These are phyloP conservation scores for Spirogloea muscicola DNA, from an alignment of 139 green algal species.

Conservation along the genomic window DNA sequence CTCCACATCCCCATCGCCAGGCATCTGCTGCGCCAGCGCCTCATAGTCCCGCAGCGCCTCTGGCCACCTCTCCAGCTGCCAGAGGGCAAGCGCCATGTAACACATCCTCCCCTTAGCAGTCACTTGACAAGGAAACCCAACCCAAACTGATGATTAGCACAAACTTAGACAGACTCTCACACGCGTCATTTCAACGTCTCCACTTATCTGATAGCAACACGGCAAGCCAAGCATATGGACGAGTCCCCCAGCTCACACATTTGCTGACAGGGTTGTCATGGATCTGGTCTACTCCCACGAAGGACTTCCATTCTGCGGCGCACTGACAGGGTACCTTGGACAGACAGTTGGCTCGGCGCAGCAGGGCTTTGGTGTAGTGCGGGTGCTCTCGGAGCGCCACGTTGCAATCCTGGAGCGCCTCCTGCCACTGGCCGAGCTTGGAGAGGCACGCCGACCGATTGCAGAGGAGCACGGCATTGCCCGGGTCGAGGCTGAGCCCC, in stretches of 20 bases:
- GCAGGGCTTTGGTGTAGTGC: conserved; percentile 10
- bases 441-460: conserved; percentile 26
- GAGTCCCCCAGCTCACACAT: no score
- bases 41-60: conserved; percentile 14
- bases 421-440: conserved; percentile 26
- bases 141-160: neutral
- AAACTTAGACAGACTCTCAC: neutral
- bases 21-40: conserved; percentile 7
- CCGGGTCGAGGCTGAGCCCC: conserved; percentile 58
- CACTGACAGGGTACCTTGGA: conserved; percentile 5
- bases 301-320: no score
- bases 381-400: conserved; percentile 1
- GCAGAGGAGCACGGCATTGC: conserved; percentile 37
- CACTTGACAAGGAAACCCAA: neutral
- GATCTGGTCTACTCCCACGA: no score
- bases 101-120: neutral
- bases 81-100: neutral
- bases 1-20: conserved; percentile 1
- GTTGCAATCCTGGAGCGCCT: conserved; percentile 26
- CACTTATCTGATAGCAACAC: no score
- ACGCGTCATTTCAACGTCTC: no score
- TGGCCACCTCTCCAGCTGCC: conserved; percentile 7
- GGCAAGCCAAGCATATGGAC: no score
- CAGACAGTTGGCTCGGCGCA: neutral
- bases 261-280: no score